These are phyloP conservation scores for Dothideomycetes sp. DNA, from an alignment of 2,329 filamentous ascomycete genomes.

Conservation along the genomic window DNA sequence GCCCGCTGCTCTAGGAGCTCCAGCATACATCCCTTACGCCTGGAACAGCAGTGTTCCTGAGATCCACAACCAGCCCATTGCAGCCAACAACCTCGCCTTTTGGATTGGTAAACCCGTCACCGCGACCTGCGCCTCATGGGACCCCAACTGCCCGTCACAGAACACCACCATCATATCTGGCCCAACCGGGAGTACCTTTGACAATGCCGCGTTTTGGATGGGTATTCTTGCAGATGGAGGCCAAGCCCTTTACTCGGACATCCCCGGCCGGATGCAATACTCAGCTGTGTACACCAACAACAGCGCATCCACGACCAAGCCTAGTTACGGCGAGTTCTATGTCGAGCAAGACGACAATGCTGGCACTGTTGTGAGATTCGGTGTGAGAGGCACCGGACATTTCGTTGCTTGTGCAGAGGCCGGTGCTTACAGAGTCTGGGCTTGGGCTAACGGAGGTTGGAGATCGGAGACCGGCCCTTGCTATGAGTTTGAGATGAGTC, in stretches of 20 bases:
- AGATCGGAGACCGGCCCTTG: not conserved
- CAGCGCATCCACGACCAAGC: not conserved
- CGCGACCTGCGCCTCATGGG: conserved; percentile 4
- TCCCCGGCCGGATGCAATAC: not conserved
- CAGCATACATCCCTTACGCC: conserved; percentile 5
- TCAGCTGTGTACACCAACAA: not conserved
- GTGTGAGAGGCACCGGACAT: not conserved
- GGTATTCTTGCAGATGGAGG: not conserved
- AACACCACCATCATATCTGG: conserved; percentile 4
- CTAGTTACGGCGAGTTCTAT: not conserved
- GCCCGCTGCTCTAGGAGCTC: not conserved
- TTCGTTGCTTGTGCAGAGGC: not conserved
- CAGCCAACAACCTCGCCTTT: conserved; percentile 5
- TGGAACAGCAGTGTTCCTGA: conserved; percentile 4
- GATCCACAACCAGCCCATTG: conserved; percentile 6
- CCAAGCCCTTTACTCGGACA: not conserved
- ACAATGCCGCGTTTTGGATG: not conserved
- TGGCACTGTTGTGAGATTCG: not conserved
- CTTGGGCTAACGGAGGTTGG: not conserved
- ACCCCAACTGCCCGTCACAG: conserved; percentile 3
- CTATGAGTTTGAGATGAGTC: not conserved
- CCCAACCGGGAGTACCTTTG: not conserved
- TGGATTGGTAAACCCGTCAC: conserved; percentile 2
- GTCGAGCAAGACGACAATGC: not conserved
- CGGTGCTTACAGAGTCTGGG: not conserved